Base-by-base conservation (phyloP, 306 rosid genomes). In the Casuarina glauca region DNA sequence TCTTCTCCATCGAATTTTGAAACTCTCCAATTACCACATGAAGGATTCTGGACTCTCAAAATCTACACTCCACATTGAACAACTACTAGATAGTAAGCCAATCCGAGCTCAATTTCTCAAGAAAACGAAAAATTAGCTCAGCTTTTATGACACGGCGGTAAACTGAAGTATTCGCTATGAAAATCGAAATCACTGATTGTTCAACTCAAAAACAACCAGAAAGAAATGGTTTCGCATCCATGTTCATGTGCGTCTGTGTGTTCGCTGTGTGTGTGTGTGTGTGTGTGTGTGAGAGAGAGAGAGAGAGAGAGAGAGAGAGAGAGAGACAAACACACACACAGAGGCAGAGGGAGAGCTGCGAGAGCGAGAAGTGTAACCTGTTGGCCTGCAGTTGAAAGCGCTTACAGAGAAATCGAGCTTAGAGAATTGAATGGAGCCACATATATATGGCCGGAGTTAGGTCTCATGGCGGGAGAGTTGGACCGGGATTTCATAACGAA, bases 391-490 rank as follows among this genome's bases (percentile, higher is more conserved):
- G 70, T 5, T 69, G 36, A 81, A 74, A 73, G 83, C 58, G 6
- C 49, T 42, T 26, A 64, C 54, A 43, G 46, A 45, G 66, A 71
- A 50, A 44, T 32, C 1, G 51, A 38, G 4, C 16, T 46, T 39
- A 35, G 11, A 9, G 45, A 16, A 35, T 20, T 49, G 82, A 78
- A 58, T 63, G 70, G 35, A 35, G 45, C 6, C 20, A 42, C 64
- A 9, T 4, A 41, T 73, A 83, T 82, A 75, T 79, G 75, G 35
- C 32, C 49, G 8, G 64, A 64, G 13, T 35, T 42, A n/a, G 73
- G 36, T 50, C 15, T 77, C 78, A 73, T 69, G 80, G 82, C 74
- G 80, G 82, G 80, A 51, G 42, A 58, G 71, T 0, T 15, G 66
- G 72, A 11, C 41, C 71, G 64, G 72, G 8, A 69, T 8, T 71